These are phyloP conservation scores for Spatholobus suberectus DNA, from an alignment of 306 rosid species.

Conservation along the genomic window DNA sequence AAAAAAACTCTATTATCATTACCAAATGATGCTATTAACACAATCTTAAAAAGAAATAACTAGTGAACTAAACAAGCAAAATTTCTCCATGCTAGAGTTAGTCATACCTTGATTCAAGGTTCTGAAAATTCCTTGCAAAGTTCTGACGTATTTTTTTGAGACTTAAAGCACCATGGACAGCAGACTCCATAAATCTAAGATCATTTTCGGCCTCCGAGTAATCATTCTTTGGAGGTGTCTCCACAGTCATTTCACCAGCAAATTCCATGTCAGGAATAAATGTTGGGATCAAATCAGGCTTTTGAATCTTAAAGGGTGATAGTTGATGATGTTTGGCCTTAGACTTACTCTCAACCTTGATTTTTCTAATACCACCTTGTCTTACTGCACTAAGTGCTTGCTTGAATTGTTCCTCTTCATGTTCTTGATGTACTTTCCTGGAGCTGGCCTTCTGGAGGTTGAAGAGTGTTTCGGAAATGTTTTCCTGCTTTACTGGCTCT, in stretches of 20 bases:
- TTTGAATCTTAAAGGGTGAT: conserved; percentile 60
- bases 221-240: conserved; percentile 64
- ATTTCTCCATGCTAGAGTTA: neutral
- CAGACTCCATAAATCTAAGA: conserved; percentile 48
- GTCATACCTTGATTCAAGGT: conserved; percentile 79
- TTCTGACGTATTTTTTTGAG: conserved; percentile 62
- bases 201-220: conserved; percentile 77
- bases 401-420: conserved; percentile 85
- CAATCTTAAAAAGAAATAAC: neutral
- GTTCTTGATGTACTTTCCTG: conserved; percentile 63
- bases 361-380: conserved; percentile 81
- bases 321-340: conserved; percentile 71
- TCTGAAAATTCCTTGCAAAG: conserved; percentile 72
- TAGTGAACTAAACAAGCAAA: conserved; percentile 11
- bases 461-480: conserved; percentile 57
- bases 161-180: conserved; percentile 52
- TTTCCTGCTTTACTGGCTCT: conserved; percentile 62
- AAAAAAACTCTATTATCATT: neutral
- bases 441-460: conserved; percentile 60
- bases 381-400: conserved; percentile 69
- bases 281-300: conserved; percentile 54
- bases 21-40: neutral
- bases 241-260: conserved; percentile 56
- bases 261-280: conserved; percentile 57
- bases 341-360: conserved; percentile 64